Conservation (phyloP, 2,329 filamentous ascomycete species). For the Hypomyces rosellus region DNA sequence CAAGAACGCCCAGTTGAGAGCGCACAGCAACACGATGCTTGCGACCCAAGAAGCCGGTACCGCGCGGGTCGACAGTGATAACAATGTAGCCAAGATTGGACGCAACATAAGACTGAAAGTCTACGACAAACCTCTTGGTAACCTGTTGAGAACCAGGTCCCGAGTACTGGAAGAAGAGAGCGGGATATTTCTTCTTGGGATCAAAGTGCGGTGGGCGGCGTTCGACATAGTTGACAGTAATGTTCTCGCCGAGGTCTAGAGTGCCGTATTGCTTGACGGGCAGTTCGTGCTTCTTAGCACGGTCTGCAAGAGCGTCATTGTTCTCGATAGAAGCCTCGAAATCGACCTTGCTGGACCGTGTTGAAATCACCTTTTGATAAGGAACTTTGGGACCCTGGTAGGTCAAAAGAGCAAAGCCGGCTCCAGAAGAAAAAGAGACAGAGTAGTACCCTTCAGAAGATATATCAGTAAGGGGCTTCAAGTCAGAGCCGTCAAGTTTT, state of each 20-base stretch:
- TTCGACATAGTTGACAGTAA: constrained; percentile 68
- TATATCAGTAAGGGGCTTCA: constrained; percentile 68
- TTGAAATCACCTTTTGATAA: constrained; percentile 85
- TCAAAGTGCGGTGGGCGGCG: constrained; percentile 86
- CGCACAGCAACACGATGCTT: constrained; percentile 75
- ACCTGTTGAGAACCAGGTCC: constrained; percentile 92
- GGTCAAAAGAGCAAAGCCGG: constrained; percentile 76
- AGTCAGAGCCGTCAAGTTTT: constrained; percentile 68
- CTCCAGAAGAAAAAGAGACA: constrained; percentile 75
- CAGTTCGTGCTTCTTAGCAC: constrained; percentile 70
- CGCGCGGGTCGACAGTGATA: constrained; percentile 87
- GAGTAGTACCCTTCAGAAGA: constrained; percentile 70
- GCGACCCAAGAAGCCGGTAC: constrained; percentile 86
- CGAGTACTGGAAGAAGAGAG: constrained; percentile 91
- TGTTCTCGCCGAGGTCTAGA: constrained; percentile 71
- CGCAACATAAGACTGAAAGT: constrained; percentile 88
- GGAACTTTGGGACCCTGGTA: constrained; percentile 82
- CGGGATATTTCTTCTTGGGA: constrained; percentile 77
- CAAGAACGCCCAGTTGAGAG: constrained; percentile 75
- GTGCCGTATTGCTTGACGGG: constrained; percentile 78
- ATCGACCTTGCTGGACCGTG: constrained; percentile 57
- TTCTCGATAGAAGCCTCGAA: constrained; percentile 59
- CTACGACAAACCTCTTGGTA: constrained; percentile 69
- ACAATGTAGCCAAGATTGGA: constrained; percentile 85
- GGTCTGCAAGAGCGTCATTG: constrained; percentile 63